A percentile compares a stretch with the other conserved stretches of the same genome.
Evolutionary conservation across 441 rosid genomes (phyloP).

Genomic region (Euphorbia schlechtendalii): DNA sequence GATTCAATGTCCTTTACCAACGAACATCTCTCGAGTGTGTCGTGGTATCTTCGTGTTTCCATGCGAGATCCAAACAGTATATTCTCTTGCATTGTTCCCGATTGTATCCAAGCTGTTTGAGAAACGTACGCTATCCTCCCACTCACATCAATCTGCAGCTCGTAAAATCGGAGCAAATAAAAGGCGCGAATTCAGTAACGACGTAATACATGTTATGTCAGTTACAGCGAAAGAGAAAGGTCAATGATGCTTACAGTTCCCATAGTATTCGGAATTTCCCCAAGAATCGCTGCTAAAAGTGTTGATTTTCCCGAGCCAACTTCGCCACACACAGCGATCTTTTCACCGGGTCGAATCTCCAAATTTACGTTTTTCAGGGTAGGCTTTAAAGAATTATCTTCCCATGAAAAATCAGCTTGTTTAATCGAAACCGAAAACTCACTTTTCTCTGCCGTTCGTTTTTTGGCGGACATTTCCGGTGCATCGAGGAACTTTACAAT

Average conservation of each 20-base stretch:
- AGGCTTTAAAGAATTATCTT: slow-evolving; percentile 45
- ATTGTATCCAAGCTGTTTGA: slow-evolving; percentile 95
- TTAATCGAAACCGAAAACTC: slow-evolving; percentile 37
- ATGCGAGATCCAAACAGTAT: slow-evolving; percentile 73
- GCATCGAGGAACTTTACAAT: slow-evolving; percentile 76
- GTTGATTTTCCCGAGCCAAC: slow-evolving; percentile 98
- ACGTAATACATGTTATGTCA: neutral
- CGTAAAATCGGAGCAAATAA: slow-evolving; percentile 4
- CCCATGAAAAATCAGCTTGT: slow-evolving; percentile 81
- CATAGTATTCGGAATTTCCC: slow-evolving; percentile 62
- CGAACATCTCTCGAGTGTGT: slow-evolving; percentile 78
- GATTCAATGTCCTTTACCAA: slow-evolving; percentile 84
- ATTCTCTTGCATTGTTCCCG: slow-evolving; percentile 78
- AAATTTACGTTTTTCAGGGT: slow-evolving; percentile 58
- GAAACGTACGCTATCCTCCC: slow-evolving; percentile 93
- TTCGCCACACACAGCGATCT: slow-evolving; percentile 93
- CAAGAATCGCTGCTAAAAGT: slow-evolving; percentile 80
- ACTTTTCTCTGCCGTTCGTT: slow-evolving; percentile 20
- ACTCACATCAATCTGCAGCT: slow-evolving; percentile 54
- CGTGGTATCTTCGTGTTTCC: slow-evolving; percentile 60
- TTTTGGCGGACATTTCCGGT: slow-evolving; percentile 50
- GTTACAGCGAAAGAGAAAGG: neutral
- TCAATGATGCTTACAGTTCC: slow-evolving; percentile 56
- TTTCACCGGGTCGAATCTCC: slow-evolving; percentile 55
- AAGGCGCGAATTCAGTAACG: neutral